Conservation (phyloP, 1,284 basidiomycete genomes). For the Melampsora larici-populina region DNA sequence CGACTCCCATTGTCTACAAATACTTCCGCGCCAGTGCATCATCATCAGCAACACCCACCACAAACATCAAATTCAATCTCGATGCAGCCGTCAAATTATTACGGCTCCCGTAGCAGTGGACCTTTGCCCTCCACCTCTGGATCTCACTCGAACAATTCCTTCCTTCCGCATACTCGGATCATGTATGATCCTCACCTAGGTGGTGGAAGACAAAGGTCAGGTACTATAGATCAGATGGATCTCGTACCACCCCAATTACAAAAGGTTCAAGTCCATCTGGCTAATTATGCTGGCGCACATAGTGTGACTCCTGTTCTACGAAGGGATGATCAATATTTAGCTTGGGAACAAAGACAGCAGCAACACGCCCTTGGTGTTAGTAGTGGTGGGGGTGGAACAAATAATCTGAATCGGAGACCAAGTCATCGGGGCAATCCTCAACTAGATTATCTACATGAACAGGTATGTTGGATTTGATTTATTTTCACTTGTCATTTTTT, state of each 20-base stretch:
- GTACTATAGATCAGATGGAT: constrained; percentile 81
- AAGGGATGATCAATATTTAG: constrained; percentile 49
- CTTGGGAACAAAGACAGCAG: constrained; percentile 62
- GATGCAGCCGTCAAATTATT: constrained; percentile 29
- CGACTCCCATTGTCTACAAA: constrained; percentile 27
- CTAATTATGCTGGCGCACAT: constrained; percentile 44
- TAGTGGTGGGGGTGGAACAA: constrained; percentile 66
- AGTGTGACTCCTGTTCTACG: constrained; percentile 50
- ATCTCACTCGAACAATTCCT: constrained; percentile 27
- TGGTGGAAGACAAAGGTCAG: constrained; percentile 63
- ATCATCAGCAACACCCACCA: constrained; percentile 25
- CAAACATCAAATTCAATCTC: neutral
- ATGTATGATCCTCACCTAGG: constrained; percentile 33
- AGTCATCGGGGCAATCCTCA: constrained; percentile 73
- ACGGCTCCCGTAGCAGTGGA: constrained; percentile 20
- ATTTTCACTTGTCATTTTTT: constrained; percentile 48
- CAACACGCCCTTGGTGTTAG: constrained; percentile 15
- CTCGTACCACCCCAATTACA: constrained; percentile 79
- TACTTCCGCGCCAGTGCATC: constrained; percentile 17
- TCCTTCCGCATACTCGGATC: constrained; percentile 38
- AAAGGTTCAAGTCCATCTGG: constrained; percentile 53
- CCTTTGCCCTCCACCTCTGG: constrained; percentile 39
- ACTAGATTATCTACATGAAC: constrained; percentile 82
- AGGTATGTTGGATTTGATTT: constrained; percentile 62
- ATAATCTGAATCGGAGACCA: constrained; percentile 70